Evolutionary conservation across 2,329 filamentous ascomycete species (phyloP).

Genomic region (Hypoxylon rubiginosum): DNA sequence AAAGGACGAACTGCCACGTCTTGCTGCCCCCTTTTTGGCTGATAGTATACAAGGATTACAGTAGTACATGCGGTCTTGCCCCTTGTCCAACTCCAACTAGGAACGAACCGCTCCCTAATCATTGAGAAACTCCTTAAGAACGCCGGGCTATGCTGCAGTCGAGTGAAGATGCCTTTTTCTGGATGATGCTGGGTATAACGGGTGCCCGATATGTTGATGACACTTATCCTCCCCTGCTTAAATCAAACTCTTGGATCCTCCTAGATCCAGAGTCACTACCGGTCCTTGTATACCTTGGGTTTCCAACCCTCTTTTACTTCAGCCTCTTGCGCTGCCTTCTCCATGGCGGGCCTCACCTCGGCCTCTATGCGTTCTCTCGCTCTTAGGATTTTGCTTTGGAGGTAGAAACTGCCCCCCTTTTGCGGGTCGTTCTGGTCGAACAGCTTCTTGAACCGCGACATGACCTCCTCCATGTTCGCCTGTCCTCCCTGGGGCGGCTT

Average conservation of each 20-base stretch:
- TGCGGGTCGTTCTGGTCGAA: constrained; percentile 96
- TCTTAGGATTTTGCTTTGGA: constrained; percentile 95
- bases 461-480: constrained; percentile 82
- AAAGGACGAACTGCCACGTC: not conserved
- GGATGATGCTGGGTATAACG: constrained; percentile 18
- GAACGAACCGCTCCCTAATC: constrained; percentile 23
- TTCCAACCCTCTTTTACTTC: constrained; percentile 90
- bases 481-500: constrained; percentile 85
- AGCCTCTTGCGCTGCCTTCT: constrained; percentile 79
- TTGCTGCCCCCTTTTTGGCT: constrained; percentile 25
- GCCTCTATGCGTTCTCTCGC: constrained; percentile 93
- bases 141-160: constrained; percentile 67
- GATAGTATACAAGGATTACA: constrained; percentile 46
- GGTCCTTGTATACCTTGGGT: constrained; percentile 93
- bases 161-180: constrained; percentile 66
- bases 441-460: constrained; percentile 90
- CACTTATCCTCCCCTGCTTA: constrained; percentile 17
- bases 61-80: constrained; percentile 40
- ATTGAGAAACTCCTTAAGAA: constrained; percentile 51
- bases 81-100: constrained; percentile 25
- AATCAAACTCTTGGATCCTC: constrained; percentile 5
- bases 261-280: constrained; percentile 58
- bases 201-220: constrained; percentile 16
- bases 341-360: constrained; percentile 80
- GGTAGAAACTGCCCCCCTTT: constrained; percentile 97